Evolutionary conservation across 371 early-diverging fungal genomes (phyloP), one percentile per base, ranked within the genome.

Genomic region (Apophysomyces variabilis): DNA sequence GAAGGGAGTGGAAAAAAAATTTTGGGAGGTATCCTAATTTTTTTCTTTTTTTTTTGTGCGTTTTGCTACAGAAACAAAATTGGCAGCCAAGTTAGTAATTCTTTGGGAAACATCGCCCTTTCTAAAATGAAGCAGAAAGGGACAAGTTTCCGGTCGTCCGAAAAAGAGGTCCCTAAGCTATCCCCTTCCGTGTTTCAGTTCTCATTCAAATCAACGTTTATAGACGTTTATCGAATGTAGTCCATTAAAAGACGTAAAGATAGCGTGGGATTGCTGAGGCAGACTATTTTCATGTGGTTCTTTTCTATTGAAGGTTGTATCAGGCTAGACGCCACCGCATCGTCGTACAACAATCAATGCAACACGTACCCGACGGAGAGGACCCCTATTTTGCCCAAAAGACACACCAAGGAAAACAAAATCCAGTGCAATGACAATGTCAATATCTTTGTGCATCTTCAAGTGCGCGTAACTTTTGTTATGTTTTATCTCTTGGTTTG

Each of bases 101-200:
- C 43, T 37, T 35, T 59, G 60, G 43, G 35, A 14, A 58, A 59
- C 41, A 38, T 59, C 60, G 60, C 60, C 43, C 39, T 59, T 59
- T 59, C 60, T 59, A 59, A 43, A 54, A 68, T 35, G 35, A 60
- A 57, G 43, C 47, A 45, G 21, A 26, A 50, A 50, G 45, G n/a
- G 58, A 38, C 39, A 50, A 16, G 16, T 32, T 62, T 58, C 62
- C 57, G 65, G 16, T 50, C 21, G 54, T 21, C 54, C 21, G 54
- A 50, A 50, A 45, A n/a, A 63, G 57, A 63, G 56, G 50, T 38
- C 59, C 59, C 38, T 21, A 36, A 38, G n/a, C 62, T 56, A 47
- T 47, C 32, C 54, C 63, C 64, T 47, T 38, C 32, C 43, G 60
- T 56, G 50, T 62, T 63, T 67, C 67, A 63, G 70, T 70, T 66